Conservation (phyloP, 1,139 yeast genomes). For the Sugiyamaella neomexicana region DNA sequence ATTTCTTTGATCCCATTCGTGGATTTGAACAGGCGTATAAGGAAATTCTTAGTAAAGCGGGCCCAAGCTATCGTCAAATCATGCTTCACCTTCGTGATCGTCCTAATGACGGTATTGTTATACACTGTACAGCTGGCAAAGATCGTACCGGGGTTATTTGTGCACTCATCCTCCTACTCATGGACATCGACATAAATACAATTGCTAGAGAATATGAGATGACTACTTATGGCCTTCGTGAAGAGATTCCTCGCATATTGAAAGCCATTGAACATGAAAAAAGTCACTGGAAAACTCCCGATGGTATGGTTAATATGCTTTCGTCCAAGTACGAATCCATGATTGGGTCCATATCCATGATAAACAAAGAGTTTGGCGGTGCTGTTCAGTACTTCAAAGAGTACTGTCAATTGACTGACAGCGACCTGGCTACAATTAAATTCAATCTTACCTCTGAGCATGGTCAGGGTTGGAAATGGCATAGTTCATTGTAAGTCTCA, state of each 20-base stretch:
- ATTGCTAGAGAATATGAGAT: conserved; percentile 74
- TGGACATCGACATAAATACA: conserved; percentile 64
- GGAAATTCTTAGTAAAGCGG: conserved; percentile 56
- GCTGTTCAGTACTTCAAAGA: conserved; percentile 52
- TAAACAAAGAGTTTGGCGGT: conserved; percentile 56
- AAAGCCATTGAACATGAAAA: conserved; percentile 26
- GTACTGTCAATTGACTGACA: conserved; percentile 49
- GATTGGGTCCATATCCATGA: conserved; percentile 59
- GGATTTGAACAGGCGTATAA: conserved; percentile 67
- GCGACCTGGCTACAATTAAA: conserved; percentile 54
- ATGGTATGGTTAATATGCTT: conserved; percentile 58
- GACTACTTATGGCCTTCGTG: conserved; percentile 61
- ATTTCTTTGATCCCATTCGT: conserved; percentile 59
- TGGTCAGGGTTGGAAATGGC: conserved; percentile 15
- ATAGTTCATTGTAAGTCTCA: conserved; percentile 1
- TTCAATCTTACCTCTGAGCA: conserved; percentile 42
- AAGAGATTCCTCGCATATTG: conserved; percentile 28
- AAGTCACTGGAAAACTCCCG: conserved; percentile 20
- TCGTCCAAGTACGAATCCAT: conserved; percentile 73
- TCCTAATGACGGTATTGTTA: conserved; percentile 53
- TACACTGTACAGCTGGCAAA: conserved; percentile 86
- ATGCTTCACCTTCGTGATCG: conserved; percentile 49
- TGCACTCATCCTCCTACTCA: conserved; percentile 62
- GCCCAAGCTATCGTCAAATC: conserved; percentile 28
- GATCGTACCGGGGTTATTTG: conserved; percentile 80